Evolutionary conservation across 257 asterid species (phyloP).

Genomic region (Solanum verrucosum): DNA sequence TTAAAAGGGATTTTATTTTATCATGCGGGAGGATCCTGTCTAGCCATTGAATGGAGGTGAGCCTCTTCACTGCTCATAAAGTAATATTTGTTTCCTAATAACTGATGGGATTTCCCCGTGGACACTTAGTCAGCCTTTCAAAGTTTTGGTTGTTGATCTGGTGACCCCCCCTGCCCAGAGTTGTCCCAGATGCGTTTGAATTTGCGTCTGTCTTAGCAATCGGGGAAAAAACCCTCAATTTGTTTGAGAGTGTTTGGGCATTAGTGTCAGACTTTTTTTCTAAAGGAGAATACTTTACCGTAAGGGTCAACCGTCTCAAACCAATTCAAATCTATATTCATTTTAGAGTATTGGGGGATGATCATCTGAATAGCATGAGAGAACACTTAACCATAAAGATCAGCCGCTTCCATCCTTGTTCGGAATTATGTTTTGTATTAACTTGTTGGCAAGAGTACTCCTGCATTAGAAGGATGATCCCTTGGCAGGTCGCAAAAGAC

Average conservation of each 20-base stretch:
- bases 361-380: not conserved
- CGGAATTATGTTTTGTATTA: not conserved
- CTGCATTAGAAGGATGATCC: not conserved
- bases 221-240: not conserved
- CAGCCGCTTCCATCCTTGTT: not conserved
- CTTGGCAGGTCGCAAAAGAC: not conserved
- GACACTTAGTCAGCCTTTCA: not conserved
- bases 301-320: not conserved
- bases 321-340: not conserved
- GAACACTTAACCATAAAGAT: not conserved
- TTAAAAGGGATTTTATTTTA: not conserved
- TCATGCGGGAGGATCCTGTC: not conserved
- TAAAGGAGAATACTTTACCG: not conserved
- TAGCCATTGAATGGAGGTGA: not conserved
- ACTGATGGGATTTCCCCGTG: not conserved
- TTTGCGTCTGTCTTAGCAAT: not conserved
- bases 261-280: not conserved
- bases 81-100: not conserved
- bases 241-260: not conserved
- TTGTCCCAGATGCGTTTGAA: not conserved
- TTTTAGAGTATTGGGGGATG: not conserved
- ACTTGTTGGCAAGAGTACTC: not conserved
- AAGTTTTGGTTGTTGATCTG: not conserved
- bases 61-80: not conserved
- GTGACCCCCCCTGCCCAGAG: not conserved